These are phyloP conservation scores for Trichoderma reesei DNA, from an alignment of 495 filamentous ascomycete species.

Conservation along the genomic window DNA sequence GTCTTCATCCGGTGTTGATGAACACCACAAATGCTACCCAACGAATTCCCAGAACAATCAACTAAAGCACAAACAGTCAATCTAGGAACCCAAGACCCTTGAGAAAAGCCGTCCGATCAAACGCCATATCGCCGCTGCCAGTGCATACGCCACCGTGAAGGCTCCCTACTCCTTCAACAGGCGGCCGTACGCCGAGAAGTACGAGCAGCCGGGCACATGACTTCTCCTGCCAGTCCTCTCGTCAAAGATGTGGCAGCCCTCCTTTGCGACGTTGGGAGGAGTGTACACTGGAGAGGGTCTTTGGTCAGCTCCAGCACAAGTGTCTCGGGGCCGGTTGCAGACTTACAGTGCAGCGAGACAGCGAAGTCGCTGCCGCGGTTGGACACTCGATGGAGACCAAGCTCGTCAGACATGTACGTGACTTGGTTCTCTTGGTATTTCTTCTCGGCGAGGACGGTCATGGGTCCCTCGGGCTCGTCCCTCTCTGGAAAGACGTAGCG, in stretches of 20 bases:
- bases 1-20: not conserved
- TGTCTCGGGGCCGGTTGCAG: slow-evolving; percentile 7
- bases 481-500: slow-evolving; percentile 63
- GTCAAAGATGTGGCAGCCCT: slow-evolving; percentile 67
- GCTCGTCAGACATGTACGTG: slow-evolving; percentile 76
- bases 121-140: not conserved
- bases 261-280: slow-evolving; percentile 71
- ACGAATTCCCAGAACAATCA: not conserved
- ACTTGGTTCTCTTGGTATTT: slow-evolving; percentile 54
- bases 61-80: not conserved
- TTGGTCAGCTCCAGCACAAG: not conserved
- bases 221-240: slow-evolving; percentile 59
- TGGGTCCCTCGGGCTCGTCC: slow-evolving; percentile 38
- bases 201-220: slow-evolving; percentile 57
- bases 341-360: slow-evolving; percentile 74
- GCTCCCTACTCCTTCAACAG: slow-evolving; percentile 19
- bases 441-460: slow-evolving; percentile 42
- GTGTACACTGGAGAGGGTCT: slow-evolving; percentile 58
- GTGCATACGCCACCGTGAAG: not conserved
- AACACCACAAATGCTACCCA: not conserved
- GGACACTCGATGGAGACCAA: slow-evolving; percentile 74
- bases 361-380: slow-evolving; percentile 69
- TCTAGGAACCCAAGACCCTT: not conserved
- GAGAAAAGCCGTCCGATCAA: too few species aligned
- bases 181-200: slow-evolving; percentile 48